phyloP scores from a whole-genome alignment of 306 rosid species.

The Cucumis hystrix region DNA sequence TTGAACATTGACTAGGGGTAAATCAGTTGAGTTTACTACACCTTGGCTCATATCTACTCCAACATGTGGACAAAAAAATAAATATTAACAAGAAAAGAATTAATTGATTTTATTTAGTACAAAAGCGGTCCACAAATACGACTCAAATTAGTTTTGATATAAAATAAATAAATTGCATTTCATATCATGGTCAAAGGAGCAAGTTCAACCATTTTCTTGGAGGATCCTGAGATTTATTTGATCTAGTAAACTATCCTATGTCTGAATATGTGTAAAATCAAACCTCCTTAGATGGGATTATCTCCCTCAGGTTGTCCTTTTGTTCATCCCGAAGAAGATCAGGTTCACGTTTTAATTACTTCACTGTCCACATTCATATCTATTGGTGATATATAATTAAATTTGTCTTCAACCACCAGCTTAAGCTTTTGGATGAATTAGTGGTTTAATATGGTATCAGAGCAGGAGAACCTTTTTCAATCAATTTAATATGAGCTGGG shows the following conservation, averaged over 20 bases:
- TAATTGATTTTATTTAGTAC: neutral
- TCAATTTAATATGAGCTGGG: neutral
- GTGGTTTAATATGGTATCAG: no score
- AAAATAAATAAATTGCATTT: neutral
- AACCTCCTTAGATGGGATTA: neutral
- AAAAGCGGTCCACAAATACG: neutral
- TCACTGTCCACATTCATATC: neutral
- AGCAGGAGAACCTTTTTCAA: neutral
- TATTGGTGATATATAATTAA: no score
- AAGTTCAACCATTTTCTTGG: neutral
- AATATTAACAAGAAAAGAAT: neutral
- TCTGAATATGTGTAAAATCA: neutral
- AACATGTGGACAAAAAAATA: neutral
- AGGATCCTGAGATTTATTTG: neutral
- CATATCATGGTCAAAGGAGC: neutral
- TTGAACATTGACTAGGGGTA: neutral
- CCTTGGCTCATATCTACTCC: neutral
- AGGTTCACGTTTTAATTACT: neutral
- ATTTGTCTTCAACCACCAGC: no score
- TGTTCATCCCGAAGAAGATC: neutral
- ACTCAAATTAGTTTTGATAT: neutral
- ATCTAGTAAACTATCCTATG: neutral
- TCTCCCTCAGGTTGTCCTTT: neutral
- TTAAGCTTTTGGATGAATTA: no score
- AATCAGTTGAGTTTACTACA: neutral